Evolutionary conservation across 805 yeast genomes (phyloP).

Genomic region (Ogataea thermomethanolica): DNA sequence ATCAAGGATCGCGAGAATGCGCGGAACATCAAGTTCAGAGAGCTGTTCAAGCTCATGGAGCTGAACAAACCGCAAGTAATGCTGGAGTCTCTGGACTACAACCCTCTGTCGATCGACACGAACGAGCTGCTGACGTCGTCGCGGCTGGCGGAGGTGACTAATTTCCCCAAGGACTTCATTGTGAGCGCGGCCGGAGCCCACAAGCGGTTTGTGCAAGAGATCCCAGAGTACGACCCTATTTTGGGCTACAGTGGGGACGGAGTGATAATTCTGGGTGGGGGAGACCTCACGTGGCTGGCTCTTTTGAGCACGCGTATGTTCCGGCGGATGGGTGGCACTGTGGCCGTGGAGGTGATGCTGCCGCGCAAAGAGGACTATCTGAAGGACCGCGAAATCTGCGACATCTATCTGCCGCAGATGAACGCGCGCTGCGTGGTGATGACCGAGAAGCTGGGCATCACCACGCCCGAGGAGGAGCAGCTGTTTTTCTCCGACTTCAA

Average conservation of each 20-base stretch:
- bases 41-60: constrained; percentile 22
- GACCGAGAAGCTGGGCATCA: constrained; percentile 45
- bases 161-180: constrained; percentile 20
- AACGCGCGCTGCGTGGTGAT: constrained; percentile 60
- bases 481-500: constrained; percentile 39
- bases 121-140: constrained; percentile 7
- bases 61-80: constrained; percentile 17
- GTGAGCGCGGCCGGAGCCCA: constrained; percentile 36
- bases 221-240: constrained; percentile 38
- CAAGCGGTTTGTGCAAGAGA: constrained; percentile 27
- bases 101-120: constrained; percentile 5
- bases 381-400: constrained; percentile 45
- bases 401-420: constrained; percentile 38
- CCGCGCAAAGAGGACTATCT: constrained; percentile 40
- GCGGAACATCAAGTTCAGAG: constrained; percentile 21
- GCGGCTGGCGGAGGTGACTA: constrained; percentile 12
- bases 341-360: constrained; percentile 46
- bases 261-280: constrained; percentile 69
- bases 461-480: constrained; percentile 30
- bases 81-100: constrained; percentile 20
- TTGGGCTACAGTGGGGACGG: constrained; percentile 44
- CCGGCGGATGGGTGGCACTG: constrained; percentile 43
- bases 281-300: constrained; percentile 57
- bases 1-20: constrained; percentile 11
- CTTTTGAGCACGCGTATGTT: constrained; percentile 49